Base-by-base conservation (phyloP, 257 asterid species). In the Cynanchum wilfordii region DNA sequence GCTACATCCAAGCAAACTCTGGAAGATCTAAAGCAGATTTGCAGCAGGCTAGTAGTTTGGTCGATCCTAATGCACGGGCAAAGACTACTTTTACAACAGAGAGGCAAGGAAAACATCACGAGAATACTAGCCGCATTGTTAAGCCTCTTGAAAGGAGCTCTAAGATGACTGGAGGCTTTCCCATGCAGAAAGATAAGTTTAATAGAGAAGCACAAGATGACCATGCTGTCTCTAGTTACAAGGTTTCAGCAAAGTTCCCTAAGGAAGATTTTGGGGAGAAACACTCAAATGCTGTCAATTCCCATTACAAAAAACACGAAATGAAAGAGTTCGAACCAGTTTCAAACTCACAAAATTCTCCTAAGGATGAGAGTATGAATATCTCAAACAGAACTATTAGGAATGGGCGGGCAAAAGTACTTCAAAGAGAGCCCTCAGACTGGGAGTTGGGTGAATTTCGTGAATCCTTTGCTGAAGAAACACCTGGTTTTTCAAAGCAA, bases 401-500 rank as follows among this genome's bases (percentile, higher is more conserved):
- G 77, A 90, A 90, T 83, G 97, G 90, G 44, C 82, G 81, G 54
- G 84, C 81, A 25, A 75, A 75, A 75, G 77, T 77, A 57, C 94
- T 90, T 74, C 90, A 77, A 76, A 88, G 98, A 73, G 96, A 89
- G 86, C 81, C 66, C 77, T 87, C 97, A 29, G 99, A 90, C 68
- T 83, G 92, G 89, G 98, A 92, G 86, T 75, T 88, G 84, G 99
- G 97, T 81, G 99, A 92, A 83, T 81, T 92, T 76, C 90, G 97
- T 73, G 99, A 92, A 72, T 87, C 95, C 15, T 40, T 72, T 47
- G 81, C 82, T 15, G 93, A 87, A 75, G 97, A 86, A 80, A 71
- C 74, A 71, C 70, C 86, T 75, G 88, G 79, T 20, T 70, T 82
- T 20, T 77, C 78, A 68, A 91, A 83, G 84, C 85, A 77, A 70